Evolutionary conservation across 768 basidiomycete genomes (phyloP).

Genomic region (Imleria badia): DNA sequence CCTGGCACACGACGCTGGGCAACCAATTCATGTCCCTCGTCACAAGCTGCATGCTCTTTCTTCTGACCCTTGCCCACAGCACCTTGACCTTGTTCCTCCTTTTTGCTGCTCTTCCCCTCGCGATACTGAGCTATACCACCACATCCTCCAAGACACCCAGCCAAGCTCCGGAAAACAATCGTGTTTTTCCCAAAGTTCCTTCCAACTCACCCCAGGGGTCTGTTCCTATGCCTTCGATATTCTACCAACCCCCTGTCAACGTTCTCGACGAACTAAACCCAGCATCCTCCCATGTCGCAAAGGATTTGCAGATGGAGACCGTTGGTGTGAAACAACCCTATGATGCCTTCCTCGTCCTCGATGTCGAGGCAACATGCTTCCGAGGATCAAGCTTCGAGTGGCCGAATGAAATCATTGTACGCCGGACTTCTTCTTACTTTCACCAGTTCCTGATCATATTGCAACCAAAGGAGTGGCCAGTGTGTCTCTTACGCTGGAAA

Average conservation of each 20-base stretch:
- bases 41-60: conserved; percentile 5
- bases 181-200: background rate
- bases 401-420: conserved; percentile 95
- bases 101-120: conserved; percentile 4
- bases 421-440: conserved; percentile 28
- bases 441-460: conserved; percentile 7
- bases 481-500: conserved; percentile 83
- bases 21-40: conserved; percentile 7
- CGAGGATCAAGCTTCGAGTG: conserved; percentile 68
- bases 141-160: background rate
- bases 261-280: conserved; percentile 4
- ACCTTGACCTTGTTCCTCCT: background rate
- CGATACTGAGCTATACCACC: conserved; percentile 5
- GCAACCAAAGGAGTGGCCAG: conserved; percentile 79
- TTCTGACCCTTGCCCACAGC: conserved; percentile 12
- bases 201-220: background rate
- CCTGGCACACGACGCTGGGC: conserved; percentile 7
- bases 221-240: conserved; percentile 19
- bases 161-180: background rate
- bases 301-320: conserved; percentile 12
- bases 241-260: conserved; percentile 9
- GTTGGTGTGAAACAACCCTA: conserved; percentile 45
- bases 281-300: background rate
- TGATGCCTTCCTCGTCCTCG: conserved; percentile 83
- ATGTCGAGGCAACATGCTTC: conserved; percentile 85